Base-by-base conservation (phyloP, 2,329 filamentous ascomycete species). In the Talaromyces sp. region DNA sequence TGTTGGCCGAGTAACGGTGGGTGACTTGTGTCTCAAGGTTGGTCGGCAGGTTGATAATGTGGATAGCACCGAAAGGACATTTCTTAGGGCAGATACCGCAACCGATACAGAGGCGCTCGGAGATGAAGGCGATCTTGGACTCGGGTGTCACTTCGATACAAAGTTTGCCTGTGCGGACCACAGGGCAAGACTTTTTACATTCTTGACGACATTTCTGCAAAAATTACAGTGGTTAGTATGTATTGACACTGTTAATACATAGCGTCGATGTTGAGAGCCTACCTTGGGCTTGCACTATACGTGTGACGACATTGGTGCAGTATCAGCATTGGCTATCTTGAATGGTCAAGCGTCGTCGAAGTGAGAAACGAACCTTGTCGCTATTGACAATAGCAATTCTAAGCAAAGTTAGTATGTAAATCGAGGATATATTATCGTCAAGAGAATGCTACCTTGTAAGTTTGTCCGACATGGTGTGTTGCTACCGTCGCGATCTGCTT, bases 11-110 rank as follows among this genome's bases (percentile, higher is more conserved):
- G 85, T 99, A 99, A 77, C 95, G 91, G 80, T 99, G 96, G 72
- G 95, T 98, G 75, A 99, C 93, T 80, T 98, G 91, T 70, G 90
- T 96, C 81, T 99, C 95, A 80, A 99, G 90, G 82, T 99, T 99
- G 79, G 95, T 99, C 72, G 96, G 95, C 85, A 99, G 84, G 84
- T 99, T 99, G 92, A 99, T 99, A 80, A 99, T 99, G 79, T 94
- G 96, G 82, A 99, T 99, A 70, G 95, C 95, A 76, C 93, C 90
- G 81, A 99, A 99, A 16, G 95, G 95, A 80, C 95, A 99, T 81
- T 98, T 98, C 85, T 99, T 99, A 52, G 94, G 93, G 81, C 96
- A 99, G 83, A 99, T 99, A 89, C 95, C 96, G 77, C 96, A 99
- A 80, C 95, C 95, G 74, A 98, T 97, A 79, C 94, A 97, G 68